phyloP scores from a whole-genome alignment of 2,329 filamentous ascomycete species.

The Aspergillus sp. region DNA sequence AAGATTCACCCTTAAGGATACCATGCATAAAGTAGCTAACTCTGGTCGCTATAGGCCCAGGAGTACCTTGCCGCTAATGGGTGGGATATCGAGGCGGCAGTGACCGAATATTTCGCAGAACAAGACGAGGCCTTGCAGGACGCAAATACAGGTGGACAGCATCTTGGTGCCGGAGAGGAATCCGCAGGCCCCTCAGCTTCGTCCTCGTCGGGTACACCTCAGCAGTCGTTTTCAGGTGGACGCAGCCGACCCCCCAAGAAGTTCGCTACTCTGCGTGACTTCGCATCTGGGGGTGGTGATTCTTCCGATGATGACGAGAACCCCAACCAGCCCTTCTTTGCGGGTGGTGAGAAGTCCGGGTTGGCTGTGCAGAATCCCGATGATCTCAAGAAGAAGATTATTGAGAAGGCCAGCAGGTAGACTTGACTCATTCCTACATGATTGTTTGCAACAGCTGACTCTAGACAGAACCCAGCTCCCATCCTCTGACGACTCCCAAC shows the following conservation, averaged over 20 bases:
- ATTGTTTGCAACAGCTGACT: not conserved
- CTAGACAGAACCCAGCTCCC: slow-evolving; percentile 23
- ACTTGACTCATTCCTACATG: not conserved
- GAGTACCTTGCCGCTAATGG: slow-evolving; percentile 58
- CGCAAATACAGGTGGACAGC: slow-evolving; percentile 19
- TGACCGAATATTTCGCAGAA: slow-evolving; percentile 54
- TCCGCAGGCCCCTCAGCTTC: slow-evolving; percentile 15
- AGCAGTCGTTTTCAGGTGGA: slow-evolving; percentile 22
- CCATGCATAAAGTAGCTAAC: not conserved
- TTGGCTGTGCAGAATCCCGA: slow-evolving; percentile 60
- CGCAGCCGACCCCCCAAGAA: slow-evolving; percentile 35
- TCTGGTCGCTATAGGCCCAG: slow-evolving; percentile 48
- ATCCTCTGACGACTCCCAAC: slow-evolving; percentile 38
- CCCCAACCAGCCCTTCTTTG: slow-evolving; percentile 53
- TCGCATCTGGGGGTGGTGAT: slow-evolving; percentile 33
- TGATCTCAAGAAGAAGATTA: slow-evolving; percentile 46
- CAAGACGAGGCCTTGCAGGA: slow-evolving; percentile 35
- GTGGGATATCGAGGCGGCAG: slow-evolving; percentile 61
- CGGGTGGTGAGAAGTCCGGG: slow-evolving; percentile 62
- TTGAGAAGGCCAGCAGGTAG: slow-evolving; percentile 40
- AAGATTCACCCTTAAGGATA: slow-evolving; percentile 9
- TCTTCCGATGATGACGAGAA: slow-evolving; percentile 48
- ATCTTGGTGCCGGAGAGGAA: slow-evolving; percentile 17
- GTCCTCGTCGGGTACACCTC: slow-evolving; percentile 23
- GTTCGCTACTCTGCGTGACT: slow-evolving; percentile 43